These are phyloP conservation scores for Obelidium mucronatum DNA, from an alignment of 192 early-diverging fungal genomes.

Conservation along the genomic window DNA sequence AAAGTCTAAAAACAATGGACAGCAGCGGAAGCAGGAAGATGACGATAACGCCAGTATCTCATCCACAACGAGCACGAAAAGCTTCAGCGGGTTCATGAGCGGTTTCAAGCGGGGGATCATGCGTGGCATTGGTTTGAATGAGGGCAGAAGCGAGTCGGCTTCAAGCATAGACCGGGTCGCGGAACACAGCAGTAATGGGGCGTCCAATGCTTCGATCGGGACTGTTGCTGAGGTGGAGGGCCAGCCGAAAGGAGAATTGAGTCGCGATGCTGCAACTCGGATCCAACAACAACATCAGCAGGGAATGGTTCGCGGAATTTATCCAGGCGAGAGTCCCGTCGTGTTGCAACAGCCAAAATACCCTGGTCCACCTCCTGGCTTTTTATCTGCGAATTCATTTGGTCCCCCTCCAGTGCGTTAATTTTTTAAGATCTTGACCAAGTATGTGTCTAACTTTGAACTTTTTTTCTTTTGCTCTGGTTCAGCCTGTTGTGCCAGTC, in stretches of 20 bases:
- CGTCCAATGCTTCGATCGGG: no score
- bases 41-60: constrained; percentile 18
- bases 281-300: background rate
- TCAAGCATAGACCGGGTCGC: no score
- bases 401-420: no score
- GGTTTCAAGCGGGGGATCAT: constrained; percentile 26
- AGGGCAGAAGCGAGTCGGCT: background rate
- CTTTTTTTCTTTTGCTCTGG: background rate
- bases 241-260: no score
- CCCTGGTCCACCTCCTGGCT: constrained; percentile 16
- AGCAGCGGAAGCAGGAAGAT: background rate
- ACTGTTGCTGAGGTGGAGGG: background rate
- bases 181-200: background rate
- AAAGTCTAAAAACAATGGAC: background rate
- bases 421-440: background rate
- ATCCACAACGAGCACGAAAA: constrained; percentile 13
- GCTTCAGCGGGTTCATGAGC: constrained; percentile 29
- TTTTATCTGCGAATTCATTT: background rate
- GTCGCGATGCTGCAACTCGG: no score
- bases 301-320: background rate
- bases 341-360: constrained; percentile 7
- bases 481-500: background rate
- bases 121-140: background rate
- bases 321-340: background rate
- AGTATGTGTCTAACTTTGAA: background rate